phyloP scores from a whole-genome alignment of 148 eudicot genomes.

The Salicornia ramosissima region DNA sequence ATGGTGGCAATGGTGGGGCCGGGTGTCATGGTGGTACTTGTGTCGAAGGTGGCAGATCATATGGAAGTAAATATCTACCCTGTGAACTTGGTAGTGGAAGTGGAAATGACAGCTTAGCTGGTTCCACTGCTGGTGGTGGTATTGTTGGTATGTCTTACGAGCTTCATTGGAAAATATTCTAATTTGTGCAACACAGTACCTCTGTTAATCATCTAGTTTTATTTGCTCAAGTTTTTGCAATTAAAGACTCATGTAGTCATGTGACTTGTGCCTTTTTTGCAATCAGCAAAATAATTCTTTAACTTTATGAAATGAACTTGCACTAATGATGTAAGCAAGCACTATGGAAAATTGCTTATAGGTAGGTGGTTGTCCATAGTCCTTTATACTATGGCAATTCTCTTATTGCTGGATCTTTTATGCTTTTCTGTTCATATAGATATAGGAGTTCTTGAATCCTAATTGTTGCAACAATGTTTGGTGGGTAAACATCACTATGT shows the following conservation, averaged over 20 bases:
- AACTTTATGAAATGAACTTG: background rate
- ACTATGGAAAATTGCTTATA: background rate
- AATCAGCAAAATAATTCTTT: background rate
- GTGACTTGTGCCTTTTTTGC: background rate
- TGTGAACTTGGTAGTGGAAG: slow-evolving; percentile 99
- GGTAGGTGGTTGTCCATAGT: background rate
- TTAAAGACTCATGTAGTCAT: background rate
- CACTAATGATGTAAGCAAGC: background rate
- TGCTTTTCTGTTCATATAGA: background rate
- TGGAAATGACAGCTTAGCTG: slow-evolving; percentile 64
- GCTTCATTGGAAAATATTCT: background rate
- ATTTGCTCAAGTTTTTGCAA: no score
- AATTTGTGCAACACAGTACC: background rate
- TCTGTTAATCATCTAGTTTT: background rate
- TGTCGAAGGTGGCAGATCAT: slow-evolving; percentile 70
- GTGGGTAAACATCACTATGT: background rate
- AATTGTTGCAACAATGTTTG: background rate
- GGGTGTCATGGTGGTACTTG: slow-evolving; percentile 63
- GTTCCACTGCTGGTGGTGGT: slow-evolving; percentile 82
- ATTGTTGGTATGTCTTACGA: slow-evolving; percentile 53
- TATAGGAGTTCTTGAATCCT: background rate
- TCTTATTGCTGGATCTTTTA: slow-evolving; percentile 2
- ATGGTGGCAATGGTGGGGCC: slow-evolving; percentile 91
- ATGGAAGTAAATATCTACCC: slow-evolving; percentile 74
- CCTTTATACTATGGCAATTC: background rate